Evolutionary conservation across 2,329 filamentous ascomycete genomes (phyloP).

Genomic region (Coniella lustricola): DNA sequence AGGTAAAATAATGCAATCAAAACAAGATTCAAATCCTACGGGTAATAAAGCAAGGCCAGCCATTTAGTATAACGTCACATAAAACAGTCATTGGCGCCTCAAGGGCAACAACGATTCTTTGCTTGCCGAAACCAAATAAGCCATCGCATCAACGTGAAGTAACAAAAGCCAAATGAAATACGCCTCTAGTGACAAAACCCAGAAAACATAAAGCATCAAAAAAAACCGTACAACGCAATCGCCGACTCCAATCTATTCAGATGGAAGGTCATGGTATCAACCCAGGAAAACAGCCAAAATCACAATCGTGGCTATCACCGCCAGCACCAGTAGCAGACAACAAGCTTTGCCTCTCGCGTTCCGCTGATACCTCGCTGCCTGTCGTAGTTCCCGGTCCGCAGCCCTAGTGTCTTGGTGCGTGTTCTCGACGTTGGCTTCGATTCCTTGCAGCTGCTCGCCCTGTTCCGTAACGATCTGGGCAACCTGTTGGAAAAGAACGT

Average conservation of each 20-base stretch:
- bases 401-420: conserved; percentile 75
- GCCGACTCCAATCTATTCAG: background rate
- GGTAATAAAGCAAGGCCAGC: background rate
- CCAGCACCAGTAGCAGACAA: conserved; percentile 80
- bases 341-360: conserved; percentile 91
- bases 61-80: too few species aligned
- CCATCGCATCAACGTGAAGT: too few species aligned
- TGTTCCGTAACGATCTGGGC: conserved; percentile 95
- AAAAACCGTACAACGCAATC: background rate
- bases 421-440: conserved; percentile 80
- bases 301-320: conserved; percentile 82
- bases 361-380: conserved; percentile 88
- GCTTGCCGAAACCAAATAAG: too few species aligned
- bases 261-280: conserved; percentile 28
- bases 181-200: too few species aligned
- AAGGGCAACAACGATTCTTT: too few species aligned
- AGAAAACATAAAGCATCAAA: background rate
- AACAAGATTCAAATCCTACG: background rate
- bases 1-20: background rate
- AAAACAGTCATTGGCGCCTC: too few species aligned
- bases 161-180: too few species aligned
- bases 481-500: conserved; percentile 96
- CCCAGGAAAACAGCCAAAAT: conserved; percentile 79
- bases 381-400: conserved; percentile 77
- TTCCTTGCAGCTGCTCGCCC: conserved; percentile 79